Evolutionary conservation across 1,284 basidiomycete species (phyloP).

Genomic region (Rugosomyces carneus): DNA sequence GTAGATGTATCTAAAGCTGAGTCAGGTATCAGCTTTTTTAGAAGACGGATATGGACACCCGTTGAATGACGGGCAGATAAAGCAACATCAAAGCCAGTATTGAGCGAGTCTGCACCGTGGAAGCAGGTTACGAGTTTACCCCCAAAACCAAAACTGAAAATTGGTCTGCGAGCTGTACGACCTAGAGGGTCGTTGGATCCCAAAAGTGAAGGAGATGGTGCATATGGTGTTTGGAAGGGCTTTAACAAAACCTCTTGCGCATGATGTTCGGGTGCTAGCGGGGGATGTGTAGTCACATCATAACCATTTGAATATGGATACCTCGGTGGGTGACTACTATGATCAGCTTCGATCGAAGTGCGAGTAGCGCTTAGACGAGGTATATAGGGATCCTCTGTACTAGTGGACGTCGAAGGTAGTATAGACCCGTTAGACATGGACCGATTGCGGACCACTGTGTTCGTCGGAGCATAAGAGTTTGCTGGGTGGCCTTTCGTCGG

Average conservation of each 20-base stretch:
- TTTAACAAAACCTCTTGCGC: constrained; percentile 40
- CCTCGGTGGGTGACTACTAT: constrained; percentile 20
- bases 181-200: constrained; percentile 82
- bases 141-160: constrained; percentile 86
- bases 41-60: constrained; percentile 59
- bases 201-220: constrained; percentile 69
- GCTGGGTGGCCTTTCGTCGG: constrained; percentile 22
- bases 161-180: constrained; percentile 68
- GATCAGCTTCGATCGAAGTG: constrained; percentile 22
- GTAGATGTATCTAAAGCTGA: constrained; percentile 54
- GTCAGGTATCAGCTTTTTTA: constrained; percentile 67
- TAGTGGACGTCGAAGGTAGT: constrained; percentile 31
- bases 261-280: constrained; percentile 7
- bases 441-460: constrained; percentile 17
- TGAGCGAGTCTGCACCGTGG: constrained; percentile 63
- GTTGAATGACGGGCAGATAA: constrained; percentile 67
- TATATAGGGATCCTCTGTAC: constrained; percentile 37
- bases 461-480: constrained; percentile 15
- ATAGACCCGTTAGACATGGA: constrained; percentile 48
- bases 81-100: constrained; percentile 72
- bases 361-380: constrained; percentile 24
- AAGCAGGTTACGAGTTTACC: constrained; percentile 85
- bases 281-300: constrained; percentile 9
- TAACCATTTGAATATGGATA: constrained; percentile 20
- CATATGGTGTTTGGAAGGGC: constrained; percentile 50